Conservation (phyloP, 140 eudicot species). For the Ambrosia hybrid region DNA sequence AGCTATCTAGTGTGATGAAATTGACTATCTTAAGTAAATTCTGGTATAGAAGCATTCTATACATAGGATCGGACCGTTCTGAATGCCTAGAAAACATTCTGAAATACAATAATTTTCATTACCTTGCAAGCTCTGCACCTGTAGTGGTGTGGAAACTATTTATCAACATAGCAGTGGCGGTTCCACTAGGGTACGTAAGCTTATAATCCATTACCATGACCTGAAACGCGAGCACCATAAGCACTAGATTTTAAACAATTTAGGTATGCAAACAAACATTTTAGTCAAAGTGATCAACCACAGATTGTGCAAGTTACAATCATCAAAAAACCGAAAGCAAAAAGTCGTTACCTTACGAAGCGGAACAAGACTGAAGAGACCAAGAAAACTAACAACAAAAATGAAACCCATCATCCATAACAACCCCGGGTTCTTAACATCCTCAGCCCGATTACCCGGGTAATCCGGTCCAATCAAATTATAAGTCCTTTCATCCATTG, state of each 20-base stretch:
- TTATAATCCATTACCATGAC: slow-evolving; percentile 88
- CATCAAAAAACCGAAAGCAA: too few species aligned
- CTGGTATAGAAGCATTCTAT: too few species aligned
- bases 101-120: background rate
- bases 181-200: slow-evolving; percentile 92
- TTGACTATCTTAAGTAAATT: background rate
- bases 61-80: background rate
- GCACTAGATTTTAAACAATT: background rate
- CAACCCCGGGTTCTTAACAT: too few species aligned
- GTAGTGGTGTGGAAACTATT: slow-evolving; percentile 86
- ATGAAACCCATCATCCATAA: too few species aligned
- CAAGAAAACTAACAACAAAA: too few species aligned
- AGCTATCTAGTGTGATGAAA: background rate
- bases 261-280: too few species aligned
- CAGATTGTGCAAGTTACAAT: too few species aligned
- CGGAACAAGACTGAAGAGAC: slow-evolving; percentile 61
- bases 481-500: too few species aligned
- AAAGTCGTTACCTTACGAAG: slow-evolving; percentile 65
- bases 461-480: too few species aligned
- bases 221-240: slow-evolving; percentile 33
- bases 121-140: slow-evolving; percentile 96
- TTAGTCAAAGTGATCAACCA: too few species aligned
- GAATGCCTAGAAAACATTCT: background rate
- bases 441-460: too few species aligned
- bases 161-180: slow-evolving; percentile 91